Percentiles rank a stretch among this genome's conserved stretches.
phyloP scores from a whole-genome alignment of 106 monocot genomes.

The Allium sativum region DNA sequence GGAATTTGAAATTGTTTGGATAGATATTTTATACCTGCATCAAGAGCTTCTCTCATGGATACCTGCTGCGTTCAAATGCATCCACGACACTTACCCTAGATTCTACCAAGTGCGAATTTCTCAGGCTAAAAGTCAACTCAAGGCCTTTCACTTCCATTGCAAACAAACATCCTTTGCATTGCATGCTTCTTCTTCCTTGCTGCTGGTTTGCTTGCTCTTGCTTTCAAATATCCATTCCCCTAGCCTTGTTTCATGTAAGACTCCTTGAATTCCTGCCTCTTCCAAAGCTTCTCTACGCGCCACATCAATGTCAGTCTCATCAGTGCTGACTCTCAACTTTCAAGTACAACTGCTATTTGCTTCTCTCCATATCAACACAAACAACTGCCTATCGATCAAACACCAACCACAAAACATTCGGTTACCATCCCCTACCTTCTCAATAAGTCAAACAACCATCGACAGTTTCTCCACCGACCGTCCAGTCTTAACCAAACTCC shows the following conservation, averaged over 20 bases:
- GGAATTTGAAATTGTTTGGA: constrained; percentile 6
- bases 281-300: constrained; percentile 14
- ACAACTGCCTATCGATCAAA: too few species aligned
- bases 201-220: constrained; percentile 50
- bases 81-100: constrained; percentile 52
- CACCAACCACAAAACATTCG: too few species aligned
- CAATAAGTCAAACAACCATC: too few species aligned
- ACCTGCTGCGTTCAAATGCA: constrained; percentile 38
- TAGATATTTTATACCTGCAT: constrained; percentile 12
- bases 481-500: too few species aligned
- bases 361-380: too few species aligned
- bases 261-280: constrained; percentile 15
- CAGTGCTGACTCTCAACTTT: too few species aligned
- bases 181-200: constrained; percentile 38
- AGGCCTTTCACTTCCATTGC: constrained; percentile 61
- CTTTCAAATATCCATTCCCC: constrained; percentile 69
- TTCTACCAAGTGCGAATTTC: constrained; percentile 32
- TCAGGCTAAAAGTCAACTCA: constrained; percentile 65
- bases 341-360: too few species aligned
- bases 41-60: constrained; percentile 56
- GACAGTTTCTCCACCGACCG: too few species aligned
- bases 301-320: constrained; percentile 12
- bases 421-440: too few species aligned
- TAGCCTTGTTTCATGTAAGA: constrained; percentile 13
- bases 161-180: constrained; percentile 58